Evolutionary conservation across 1,284 basidiomycete genomes (phyloP), one percentile per base, ranked within the genome.

Genomic region (Trichosporon inkin): DNA sequence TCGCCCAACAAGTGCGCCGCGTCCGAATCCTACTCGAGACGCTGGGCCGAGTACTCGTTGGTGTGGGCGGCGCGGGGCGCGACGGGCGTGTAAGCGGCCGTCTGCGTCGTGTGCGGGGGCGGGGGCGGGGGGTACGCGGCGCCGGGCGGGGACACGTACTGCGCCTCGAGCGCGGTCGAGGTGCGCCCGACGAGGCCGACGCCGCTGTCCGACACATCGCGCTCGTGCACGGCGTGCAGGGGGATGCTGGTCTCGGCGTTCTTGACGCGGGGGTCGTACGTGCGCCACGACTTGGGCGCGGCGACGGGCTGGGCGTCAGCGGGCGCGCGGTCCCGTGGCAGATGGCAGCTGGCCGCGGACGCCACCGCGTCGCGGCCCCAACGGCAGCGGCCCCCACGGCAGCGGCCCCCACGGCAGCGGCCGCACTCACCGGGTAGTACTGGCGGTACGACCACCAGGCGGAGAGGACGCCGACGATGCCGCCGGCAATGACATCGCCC

Each of bases 381-480:
- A n/a, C n/a, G n/a, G n/a, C n/a, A n/a, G n/a, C n/a, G n/a, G n/a
- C n/a, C n/a, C n/a, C n/a, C n/a, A n/a, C n/a, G n/a, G n/a, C n/a
- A n/a, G n/a, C n/a, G n/a, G n/a, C n/a, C n/a, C n/a, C n/a, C n/a
- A n/a, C n/a, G n/a, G n/a, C n/a, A n/a, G n/a, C 35, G 17, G 20
- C n/a, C 17, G 22, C 36, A 68, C 72, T 62, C 36, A 73, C 70
- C 10, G 77, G 77, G 66, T 76, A 78, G 63, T 73, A 78, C 61
- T 77, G 75, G 53, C 77, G 56, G 62, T 78, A 78, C 2, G 61
- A 60, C 60, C 72, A 75, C 77, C 77, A 74, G 19, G 62, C 70
- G 2, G 61, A 60, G 10, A 72, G 53, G 19, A 73, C 58, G 20
- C 76, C 74, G 24, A 75, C 66, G 56, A 76, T 66, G 6, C 65